Base-by-base conservation (phyloP, 2,329 filamentous ascomycete species). In the Lasiodiplodia sp. region DNA sequence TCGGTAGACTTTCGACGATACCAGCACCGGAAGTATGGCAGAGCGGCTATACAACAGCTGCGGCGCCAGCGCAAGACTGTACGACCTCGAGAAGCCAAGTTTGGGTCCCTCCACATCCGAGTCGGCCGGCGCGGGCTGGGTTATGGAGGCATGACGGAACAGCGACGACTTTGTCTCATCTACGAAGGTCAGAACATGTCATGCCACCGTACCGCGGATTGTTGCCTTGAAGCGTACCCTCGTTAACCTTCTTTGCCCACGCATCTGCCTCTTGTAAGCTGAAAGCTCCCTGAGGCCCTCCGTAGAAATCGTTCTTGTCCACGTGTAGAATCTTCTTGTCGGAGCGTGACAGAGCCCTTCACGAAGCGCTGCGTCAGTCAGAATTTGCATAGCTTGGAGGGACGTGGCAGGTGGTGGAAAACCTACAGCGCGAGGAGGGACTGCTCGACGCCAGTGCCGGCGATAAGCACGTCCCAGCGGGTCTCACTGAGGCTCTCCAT, bases 271-370 rank as follows among this genome's bases (percentile, higher is more conserved):
- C 95, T 70, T 92, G 87, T 44, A 97, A 84, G 79, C 90, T 96
- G 72, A 98, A 87, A 2, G 93, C 93, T 71, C 95, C 94, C 77
- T 97, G 93, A 49, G 90, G 79, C 66, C 92, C 92, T 75, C 95
- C 95, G 82, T 98, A 98, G 80, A 93, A 97, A 71, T 90, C 86
- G 82, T 97, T 94, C 71, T 88, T 87, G 78, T 98, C 95, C 78
- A 97, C 84, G 79, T 98, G 95, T 70, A 98, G 87, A 72, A 97
- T 88, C 75, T 93, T 96, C 85, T 97, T 97, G 78, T 90, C 91
- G 71, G 94, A 97, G 77, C 94, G 91, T 73, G 95, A 98, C 75
- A 98, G 87, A 75, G 95, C 92, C 87, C 95, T 98, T 86, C 73
- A 81, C 71, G 78, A 70, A 44, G 31, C 72, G 81, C 87, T 91